These are phyloP conservation scores for Colletotrichum lentis DNA, from an alignment of 2,329 filamentous ascomycete genomes.

Conservation along the genomic window DNA sequence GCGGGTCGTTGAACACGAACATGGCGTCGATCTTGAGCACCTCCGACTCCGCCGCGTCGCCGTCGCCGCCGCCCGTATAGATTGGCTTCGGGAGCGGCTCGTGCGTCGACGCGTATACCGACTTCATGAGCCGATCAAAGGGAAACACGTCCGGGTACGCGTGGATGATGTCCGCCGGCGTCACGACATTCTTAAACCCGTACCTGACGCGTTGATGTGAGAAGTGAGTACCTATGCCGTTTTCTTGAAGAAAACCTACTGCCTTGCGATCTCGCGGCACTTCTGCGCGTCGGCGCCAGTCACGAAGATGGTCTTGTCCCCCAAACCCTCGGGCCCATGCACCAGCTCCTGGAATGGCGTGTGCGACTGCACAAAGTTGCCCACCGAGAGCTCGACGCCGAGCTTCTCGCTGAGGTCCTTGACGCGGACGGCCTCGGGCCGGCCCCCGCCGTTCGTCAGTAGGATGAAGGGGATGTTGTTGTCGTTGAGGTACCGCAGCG, in stretches of 20 bases:
- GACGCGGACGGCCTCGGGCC: slow-evolving; percentile 65
- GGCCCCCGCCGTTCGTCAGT: slow-evolving; percentile 94
- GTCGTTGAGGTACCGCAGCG: slow-evolving; percentile 75
- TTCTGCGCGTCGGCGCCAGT: slow-evolving; percentile 73
- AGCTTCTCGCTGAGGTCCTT: slow-evolving; percentile 49
- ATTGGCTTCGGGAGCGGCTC: slow-evolving; percentile 65
- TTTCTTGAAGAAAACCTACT: slow-evolving; percentile 50
- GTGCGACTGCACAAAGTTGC: slow-evolving; percentile 84
- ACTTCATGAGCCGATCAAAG: slow-evolving; percentile 73
- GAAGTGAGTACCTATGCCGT: slow-evolving; percentile 3
- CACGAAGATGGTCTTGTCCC: slow-evolving; percentile 75
- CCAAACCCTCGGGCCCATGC: slow-evolving; percentile 61
- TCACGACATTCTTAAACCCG: slow-evolving; percentile 84
- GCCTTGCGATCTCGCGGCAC: slow-evolving; percentile 77
- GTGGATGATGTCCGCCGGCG: slow-evolving; percentile 81
- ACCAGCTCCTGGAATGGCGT: slow-evolving; percentile 83
- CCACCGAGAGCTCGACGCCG: slow-evolving; percentile 57
- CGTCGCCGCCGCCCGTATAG: slow-evolving; percentile 51
- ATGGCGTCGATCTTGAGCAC: slow-evolving; percentile 85
- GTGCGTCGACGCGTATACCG: slow-evolving; percentile 67
- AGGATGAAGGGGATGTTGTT: slow-evolving; percentile 90
- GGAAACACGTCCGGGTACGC: slow-evolving; percentile 82
- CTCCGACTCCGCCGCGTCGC: slow-evolving; percentile 49
- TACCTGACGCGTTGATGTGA: slow-evolving; percentile 50
- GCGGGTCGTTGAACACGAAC: slow-evolving; percentile 93